These are phyloP conservation scores for Simmondsia chinensis DNA, from an alignment of 148 eudicot species.

Conservation along the genomic window DNA sequence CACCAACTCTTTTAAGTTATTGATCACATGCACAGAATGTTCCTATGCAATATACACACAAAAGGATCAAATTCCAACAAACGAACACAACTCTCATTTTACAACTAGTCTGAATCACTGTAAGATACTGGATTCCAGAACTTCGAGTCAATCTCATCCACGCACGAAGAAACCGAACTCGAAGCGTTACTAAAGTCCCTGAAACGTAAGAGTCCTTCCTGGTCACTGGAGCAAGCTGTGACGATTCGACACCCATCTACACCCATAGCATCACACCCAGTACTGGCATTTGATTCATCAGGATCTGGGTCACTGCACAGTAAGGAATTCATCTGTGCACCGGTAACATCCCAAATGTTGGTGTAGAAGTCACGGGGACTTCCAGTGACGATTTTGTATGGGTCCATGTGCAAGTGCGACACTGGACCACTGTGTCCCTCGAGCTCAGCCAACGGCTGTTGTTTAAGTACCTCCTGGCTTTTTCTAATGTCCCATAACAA, in stretches of 20 bases:
- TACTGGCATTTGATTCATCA: conserved; percentile 1
- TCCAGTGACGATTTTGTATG: conserved; percentile 54
- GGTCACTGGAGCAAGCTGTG: conserved; percentile 29
- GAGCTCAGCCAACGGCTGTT: conserved; percentile 30
- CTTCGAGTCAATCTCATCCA: conserved; percentile 25
- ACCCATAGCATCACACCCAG: conserved; percentile 53
- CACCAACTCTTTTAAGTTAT: no score
- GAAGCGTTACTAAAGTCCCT: conserved; percentile 48
- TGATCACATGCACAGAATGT: no score
- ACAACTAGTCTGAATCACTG: conserved; percentile 31
- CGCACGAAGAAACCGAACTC: conserved; percentile 13
- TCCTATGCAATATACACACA: no score
- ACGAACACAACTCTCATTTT: no score
- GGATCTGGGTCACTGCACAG: conserved; percentile 11
- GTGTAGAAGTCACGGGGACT: conserved; percentile 30
- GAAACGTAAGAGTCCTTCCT: conserved; percentile 28
- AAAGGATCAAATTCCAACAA: no score
- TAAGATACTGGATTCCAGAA: conserved; percentile 34
- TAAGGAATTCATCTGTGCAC: conserved; percentile 32
- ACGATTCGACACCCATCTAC: conserved; percentile 48
- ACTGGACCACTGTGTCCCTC: conserved; percentile 56
- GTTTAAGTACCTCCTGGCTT: conserved; percentile 16
- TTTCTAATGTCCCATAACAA: conserved; percentile 69
- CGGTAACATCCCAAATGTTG: conserved; percentile 51
- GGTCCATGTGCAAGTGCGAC: conserved; percentile 47